Evolutionary conservation across 177 flowering plant genomes (phyloP).

Genomic region (Vitis hybrid): DNA sequence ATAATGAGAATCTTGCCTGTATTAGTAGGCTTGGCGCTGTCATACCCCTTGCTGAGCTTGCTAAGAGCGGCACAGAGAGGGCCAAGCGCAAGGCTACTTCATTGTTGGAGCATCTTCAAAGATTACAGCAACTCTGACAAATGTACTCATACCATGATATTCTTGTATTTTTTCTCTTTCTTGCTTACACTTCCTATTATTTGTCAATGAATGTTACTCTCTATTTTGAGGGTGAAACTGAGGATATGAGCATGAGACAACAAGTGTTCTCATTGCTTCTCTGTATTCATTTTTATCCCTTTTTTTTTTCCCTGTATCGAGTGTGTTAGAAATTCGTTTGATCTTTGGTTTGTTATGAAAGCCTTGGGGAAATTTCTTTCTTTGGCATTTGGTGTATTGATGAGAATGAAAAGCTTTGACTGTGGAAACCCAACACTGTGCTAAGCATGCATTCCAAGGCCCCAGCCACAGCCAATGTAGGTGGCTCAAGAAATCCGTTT

Average conservation of each 20-base stretch:
- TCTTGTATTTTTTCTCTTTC: constrained; percentile 1
- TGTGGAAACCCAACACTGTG: too few species aligned
- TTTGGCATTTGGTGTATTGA: too few species aligned
- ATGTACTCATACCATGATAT: constrained; percentile 1
- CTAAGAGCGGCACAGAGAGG: constrained; percentile 78
- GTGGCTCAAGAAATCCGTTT: too few species aligned
- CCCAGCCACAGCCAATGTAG: too few species aligned
- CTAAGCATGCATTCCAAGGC: too few species aligned
- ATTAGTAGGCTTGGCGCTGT: constrained; percentile 80
- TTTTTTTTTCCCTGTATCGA: not conserved
- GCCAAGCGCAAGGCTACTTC: constrained; percentile 85
- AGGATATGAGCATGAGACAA: constrained; percentile 19
- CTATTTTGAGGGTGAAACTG: constrained; percentile 12
- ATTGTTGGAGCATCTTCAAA: constrained; percentile 71
- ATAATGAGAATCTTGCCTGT: constrained; percentile 61
- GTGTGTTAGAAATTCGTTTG: constrained; percentile 26
- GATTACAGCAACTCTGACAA: constrained; percentile 34
- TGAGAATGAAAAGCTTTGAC: too few species aligned
- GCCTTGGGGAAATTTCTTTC: not conserved
- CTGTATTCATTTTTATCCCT: constrained; percentile 17
- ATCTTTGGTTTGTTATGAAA: constrained; percentile 11
- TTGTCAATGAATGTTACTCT: constrained; percentile 11
- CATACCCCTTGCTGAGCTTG: constrained; percentile 68
- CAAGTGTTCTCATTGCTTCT: constrained; percentile 26
- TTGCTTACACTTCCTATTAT: constrained; percentile 9